A percentile compares a stretch with the other conserved stretches of the same genome.
Evolutionary conservation across 2,329 filamentous ascomycete genomes (phyloP).

Genomic region (Teratosphaeria zuluensis): DNA sequence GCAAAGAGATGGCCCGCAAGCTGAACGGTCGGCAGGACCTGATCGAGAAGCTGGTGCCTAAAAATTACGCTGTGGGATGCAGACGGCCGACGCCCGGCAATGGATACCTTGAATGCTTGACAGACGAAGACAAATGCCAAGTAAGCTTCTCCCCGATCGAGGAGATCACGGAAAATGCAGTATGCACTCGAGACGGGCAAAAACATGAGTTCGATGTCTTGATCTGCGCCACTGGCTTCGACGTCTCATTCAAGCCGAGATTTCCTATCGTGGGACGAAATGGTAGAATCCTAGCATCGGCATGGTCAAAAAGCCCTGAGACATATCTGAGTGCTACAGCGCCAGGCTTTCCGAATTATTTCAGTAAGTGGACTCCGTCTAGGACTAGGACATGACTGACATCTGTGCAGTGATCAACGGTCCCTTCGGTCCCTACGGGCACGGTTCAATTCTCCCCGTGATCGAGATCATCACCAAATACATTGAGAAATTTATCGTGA

Average conservation of each 20-base stretch:
- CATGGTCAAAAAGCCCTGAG: conserved; percentile 6
- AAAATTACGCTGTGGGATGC: conserved; percentile 7
- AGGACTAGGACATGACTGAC: not conserved
- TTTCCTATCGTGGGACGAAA: conserved; percentile 5
- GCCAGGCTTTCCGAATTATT: conserved; percentile 8
- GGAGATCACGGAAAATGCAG: conserved; percentile 27
- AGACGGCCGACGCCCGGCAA: conserved; percentile 5
- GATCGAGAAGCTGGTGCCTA: conserved; percentile 5
- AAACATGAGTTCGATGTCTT: conserved; percentile 36
- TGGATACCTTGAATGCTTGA: conserved; percentile 43
- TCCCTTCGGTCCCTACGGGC: conserved; percentile 9
- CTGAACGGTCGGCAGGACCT: conserved; percentile 4
- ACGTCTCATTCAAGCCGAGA: conserved; percentile 17
- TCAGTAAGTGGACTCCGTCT: not conserved
- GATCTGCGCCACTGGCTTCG: conserved; percentile 35
- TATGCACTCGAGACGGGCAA: conserved; percentile 29
- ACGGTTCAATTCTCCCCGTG: conserved; percentile 6
- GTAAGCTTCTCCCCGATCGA: conserved; percentile 31
- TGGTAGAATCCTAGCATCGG: conserved; percentile 7
- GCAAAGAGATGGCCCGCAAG: conserved; percentile 31
- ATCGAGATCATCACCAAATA: conserved; percentile 11
- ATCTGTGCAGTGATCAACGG: conserved; percentile 6
- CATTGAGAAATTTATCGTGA: conserved; percentile 9
- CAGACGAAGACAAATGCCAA: conserved; percentile 34
- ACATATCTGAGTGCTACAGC: conserved; percentile 8